Base-by-base conservation (phyloP, 2,329 filamentous ascomycete species). In the Sporothrix luriei region DNA sequence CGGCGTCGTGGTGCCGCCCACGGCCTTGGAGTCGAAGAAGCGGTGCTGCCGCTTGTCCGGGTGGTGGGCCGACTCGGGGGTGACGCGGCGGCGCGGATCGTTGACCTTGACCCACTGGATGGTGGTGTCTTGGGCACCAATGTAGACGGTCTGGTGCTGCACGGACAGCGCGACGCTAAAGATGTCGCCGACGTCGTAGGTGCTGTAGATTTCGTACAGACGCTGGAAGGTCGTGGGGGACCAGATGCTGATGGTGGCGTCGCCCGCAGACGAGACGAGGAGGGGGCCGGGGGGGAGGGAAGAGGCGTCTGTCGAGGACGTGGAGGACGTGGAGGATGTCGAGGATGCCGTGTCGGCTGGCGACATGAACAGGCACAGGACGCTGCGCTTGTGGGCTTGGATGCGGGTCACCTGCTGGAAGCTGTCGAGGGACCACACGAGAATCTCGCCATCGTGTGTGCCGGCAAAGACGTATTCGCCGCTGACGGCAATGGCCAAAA, bases 231-330 rank as follows among this genome's bases (percentile, higher is more conserved):
- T 90, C 55, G 83, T 84, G 1, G 94, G 91, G 75, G 89, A 90
- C 95, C 95, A 99, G 54, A 97, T 92, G 78, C 97, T 97, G 77
- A 98, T 90, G 70, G 97, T 91, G 1, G 94, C 92, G 77, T 99
- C 95, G 74, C 93, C 94, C 11, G 93, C 94, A 75, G 91, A 96
- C 13, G 94, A 98, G 79, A 99, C 94, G 11, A 99, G 86, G 40
- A 97, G 84, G 19, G 73, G 71, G 24, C 68, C 86, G 81, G 11
- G 87, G 91, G 80, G 78, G 84, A 85, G 21, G 46, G 40, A 43
- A 4, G 40, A 43, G 14, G 40, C 4, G 11, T 43, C 11, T 85
- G 19, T 91, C 79, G 67, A 85, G 79, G 66, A 85, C 86, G 46
- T 21, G 0, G 59, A 43, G 4, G 54, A 49, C 85, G 19, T 91